phyloP scores from a whole-genome alignment of 1,284 basidiomycete genomes.

The Cerioporus squamosus region DNA sequence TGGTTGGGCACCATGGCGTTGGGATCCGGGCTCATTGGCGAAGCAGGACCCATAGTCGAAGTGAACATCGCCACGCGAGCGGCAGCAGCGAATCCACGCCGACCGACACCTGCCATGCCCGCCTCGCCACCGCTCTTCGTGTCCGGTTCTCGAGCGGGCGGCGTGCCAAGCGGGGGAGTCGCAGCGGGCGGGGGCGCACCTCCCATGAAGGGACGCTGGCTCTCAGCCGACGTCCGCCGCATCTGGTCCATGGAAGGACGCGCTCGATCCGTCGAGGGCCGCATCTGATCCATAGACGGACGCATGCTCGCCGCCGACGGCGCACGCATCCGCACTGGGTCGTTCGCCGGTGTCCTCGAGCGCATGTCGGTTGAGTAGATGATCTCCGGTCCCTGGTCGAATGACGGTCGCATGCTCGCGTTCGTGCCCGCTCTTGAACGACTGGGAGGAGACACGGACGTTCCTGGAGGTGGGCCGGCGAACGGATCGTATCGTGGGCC shows the following conservation, averaged over 20 bases:
- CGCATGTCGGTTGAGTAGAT: slow-evolving; percentile 29
- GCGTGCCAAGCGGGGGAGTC: slow-evolving; percentile 16
- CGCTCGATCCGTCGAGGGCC: slow-evolving; percentile 11
- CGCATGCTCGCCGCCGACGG: slow-evolving; percentile 25
- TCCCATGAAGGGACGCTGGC: slow-evolving; percentile 17
- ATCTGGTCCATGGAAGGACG: slow-evolving; percentile 9
- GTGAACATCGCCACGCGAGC: slow-evolving; percentile 72
- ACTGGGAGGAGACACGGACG: slow-evolving; percentile 7
- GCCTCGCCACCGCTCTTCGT: slow-evolving; percentile 80
- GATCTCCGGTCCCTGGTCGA: slow-evolving; percentile 24
- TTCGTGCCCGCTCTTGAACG: slow-evolving; percentile 32
- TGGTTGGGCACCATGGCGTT: slow-evolving; percentile 22
- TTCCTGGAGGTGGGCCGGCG: slow-evolving; percentile 3
- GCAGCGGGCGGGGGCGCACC: slow-evolving; percentile 13
- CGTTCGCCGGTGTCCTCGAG: slow-evolving; percentile 16
- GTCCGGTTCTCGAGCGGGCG: slow-evolving; percentile 47
- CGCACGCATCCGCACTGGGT: slow-evolving; percentile 23
- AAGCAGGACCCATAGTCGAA: slow-evolving; percentile 7
- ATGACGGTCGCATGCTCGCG: slow-evolving; percentile 15
- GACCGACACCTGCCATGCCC: slow-evolving; percentile 89
- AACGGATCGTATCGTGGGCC: slow-evolving; percentile 7
- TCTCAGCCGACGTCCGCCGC: slow-evolving; percentile 13
- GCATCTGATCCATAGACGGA: slow-evolving; percentile 20
- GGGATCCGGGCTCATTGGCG: slow-evolving; percentile 13
- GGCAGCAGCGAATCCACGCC: slow-evolving; percentile 83